These are phyloP conservation scores for Paramecium pentaurelia DNA, from an alignment of 73 alveolate species.

Conservation along the genomic window DNA sequence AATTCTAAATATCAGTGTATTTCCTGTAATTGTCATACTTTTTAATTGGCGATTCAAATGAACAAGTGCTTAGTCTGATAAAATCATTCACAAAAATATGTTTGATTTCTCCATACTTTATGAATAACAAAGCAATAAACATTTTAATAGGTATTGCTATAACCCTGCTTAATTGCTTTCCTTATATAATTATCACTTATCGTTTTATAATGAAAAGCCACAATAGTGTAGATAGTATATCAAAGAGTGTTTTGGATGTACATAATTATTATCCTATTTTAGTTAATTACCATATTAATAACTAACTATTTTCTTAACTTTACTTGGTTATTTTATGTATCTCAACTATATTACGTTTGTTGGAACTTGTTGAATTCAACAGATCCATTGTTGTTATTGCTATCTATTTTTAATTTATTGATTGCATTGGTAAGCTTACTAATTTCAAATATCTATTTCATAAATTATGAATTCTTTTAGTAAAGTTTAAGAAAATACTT, in stretches of 20 bases:
- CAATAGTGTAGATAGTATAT: not conserved
- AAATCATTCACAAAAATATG: conserved; percentile 5
- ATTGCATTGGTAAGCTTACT: not conserved
- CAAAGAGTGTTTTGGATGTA: conserved; percentile 35
- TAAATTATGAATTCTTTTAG: not conserved
- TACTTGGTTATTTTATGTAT: not conserved
- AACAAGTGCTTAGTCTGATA: not conserved
- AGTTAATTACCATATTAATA: not conserved
- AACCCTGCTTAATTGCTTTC: not conserved
- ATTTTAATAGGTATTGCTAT: not conserved
- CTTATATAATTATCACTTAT: not conserved
- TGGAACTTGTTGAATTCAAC: not conserved
- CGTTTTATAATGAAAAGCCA: not conserved
- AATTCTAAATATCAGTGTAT: not conserved
- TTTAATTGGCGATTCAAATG: not conserved
- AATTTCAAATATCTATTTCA: not conserved
- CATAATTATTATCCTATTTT: not conserved
- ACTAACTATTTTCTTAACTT: not conserved
- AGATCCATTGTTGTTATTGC: not conserved
- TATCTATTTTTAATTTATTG: not conserved
- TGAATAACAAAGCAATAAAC: not conserved
- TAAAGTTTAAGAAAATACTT: not conserved
- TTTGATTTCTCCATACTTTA: conserved; percentile 2
- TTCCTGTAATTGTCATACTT: not conserved
- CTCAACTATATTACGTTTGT: not conserved